These are phyloP conservation scores for Colletotrichum sojae DNA, from an alignment of 2,329 filamentous ascomycete genomes.

Conservation along the genomic window DNA sequence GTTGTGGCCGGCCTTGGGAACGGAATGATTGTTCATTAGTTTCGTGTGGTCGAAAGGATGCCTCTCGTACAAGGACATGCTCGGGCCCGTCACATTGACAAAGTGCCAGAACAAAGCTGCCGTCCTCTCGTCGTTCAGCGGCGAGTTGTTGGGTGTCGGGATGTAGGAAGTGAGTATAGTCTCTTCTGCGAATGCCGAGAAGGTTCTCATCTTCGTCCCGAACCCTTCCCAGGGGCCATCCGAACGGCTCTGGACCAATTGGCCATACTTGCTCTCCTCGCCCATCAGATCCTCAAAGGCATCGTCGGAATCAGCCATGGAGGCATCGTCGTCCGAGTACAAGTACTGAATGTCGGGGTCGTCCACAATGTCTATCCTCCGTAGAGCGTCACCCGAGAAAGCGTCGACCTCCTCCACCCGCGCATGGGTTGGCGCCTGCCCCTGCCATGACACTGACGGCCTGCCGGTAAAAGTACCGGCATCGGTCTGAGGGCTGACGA, in stretches of 20 bases:
- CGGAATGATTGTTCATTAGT: constrained; percentile 72
- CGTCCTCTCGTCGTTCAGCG: constrained; percentile 84
- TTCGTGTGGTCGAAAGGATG: constrained; percentile 81
- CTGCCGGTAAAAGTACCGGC: constrained; percentile 18
- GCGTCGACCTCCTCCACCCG: constrained; percentile 15
- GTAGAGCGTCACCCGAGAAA: constrained; percentile 2
- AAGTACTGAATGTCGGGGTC: constrained; percentile 55
- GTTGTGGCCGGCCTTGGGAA: constrained; percentile 75
- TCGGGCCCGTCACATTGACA: constrained; percentile 88
- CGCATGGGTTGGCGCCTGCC: background rate
- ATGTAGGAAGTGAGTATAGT: constrained; percentile 75
- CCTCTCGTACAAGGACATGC: constrained; percentile 89
- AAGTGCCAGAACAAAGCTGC: constrained; percentile 93
- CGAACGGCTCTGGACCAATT: constrained; percentile 54
- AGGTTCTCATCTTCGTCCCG: constrained; percentile 63
- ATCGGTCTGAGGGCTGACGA: constrained; percentile 32
- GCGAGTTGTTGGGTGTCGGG: constrained; percentile 76
- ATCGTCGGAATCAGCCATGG: constrained; percentile 73
- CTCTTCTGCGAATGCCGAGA: constrained; percentile 63
- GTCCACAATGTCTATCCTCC: background rate
- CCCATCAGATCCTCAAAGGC: constrained; percentile 60
- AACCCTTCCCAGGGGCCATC: constrained; percentile 56
- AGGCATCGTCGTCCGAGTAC: constrained; percentile 73
- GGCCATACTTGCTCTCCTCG: constrained; percentile 53
- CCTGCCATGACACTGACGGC: constrained; percentile 18